Evolutionary conservation across 2,329 filamentous ascomycete species (phyloP).

Genomic region (Sporothrix luriei): DNA sequence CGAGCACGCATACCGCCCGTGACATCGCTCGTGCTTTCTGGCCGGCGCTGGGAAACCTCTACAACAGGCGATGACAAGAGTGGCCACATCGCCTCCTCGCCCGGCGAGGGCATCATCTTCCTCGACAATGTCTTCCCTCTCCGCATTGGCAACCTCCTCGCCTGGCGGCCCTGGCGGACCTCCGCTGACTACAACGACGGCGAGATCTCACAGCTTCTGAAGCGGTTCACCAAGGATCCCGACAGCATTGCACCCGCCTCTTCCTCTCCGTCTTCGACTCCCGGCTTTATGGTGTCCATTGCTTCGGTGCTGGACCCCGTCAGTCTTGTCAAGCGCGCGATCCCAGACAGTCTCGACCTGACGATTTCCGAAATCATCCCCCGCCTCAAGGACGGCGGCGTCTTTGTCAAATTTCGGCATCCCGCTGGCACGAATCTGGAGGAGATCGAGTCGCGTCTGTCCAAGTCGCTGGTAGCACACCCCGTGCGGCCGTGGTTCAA

Average conservation of each 20-base stretch:
- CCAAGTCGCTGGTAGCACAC: slow-evolving; percentile 65
- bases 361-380: slow-evolving; percentile 81
- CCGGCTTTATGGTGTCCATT: slow-evolving; percentile 7
- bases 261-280: background rate
- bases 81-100: slow-evolving; percentile 76
- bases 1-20: slow-evolving; percentile 8
- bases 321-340: slow-evolving; percentile 60
- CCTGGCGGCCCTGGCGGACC: slow-evolving; percentile 53
- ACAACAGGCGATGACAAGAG: slow-evolving; percentile 64
- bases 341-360: slow-evolving; percentile 64
- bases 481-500: slow-evolving; percentile 89
- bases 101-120: slow-evolving; percentile 83
- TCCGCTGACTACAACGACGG: slow-evolving; percentile 41
- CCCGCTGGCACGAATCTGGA: slow-evolving; percentile 46
- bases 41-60: slow-evolving; percentile 49
- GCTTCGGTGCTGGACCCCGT: slow-evolving; percentile 50
- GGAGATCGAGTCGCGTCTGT: slow-evolving; percentile 56
- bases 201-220: slow-evolving; percentile 55
- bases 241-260: slow-evolving; percentile 45
- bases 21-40: background rate
- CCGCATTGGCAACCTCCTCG: slow-evolving; percentile 57
- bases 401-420: slow-evolving; percentile 82
- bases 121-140: slow-evolving; percentile 90
- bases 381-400: slow-evolving; percentile 85
- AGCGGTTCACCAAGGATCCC: slow-evolving; percentile 55